Evolutionary conservation across 345 rosid species (phyloP).

Genomic region (Cardiospermum halicacabum): DNA sequence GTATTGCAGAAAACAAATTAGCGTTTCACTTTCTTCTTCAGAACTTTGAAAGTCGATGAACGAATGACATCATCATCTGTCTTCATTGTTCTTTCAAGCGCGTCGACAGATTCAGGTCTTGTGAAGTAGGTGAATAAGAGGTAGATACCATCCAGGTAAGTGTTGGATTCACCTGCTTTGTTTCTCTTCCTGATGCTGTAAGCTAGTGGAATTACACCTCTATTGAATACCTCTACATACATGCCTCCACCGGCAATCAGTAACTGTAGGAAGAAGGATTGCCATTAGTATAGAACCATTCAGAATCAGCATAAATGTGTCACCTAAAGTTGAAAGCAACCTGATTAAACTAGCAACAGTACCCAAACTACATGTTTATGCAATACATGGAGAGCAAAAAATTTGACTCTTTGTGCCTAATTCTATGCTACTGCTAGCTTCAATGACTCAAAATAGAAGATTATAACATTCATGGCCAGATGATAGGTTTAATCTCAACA

Average conservation of each 20-base stretch:
- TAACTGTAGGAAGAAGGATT: constrained; percentile 42
- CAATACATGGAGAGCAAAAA: neutral
- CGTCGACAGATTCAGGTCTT: constrained; percentile 63
- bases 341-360: neutral
- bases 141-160: constrained; percentile 83
- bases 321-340: neutral
- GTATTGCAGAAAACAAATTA: constrained; percentile 19
- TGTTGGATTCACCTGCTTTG: constrained; percentile 80
- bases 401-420: neutral
- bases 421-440: neutral
- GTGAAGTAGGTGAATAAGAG: constrained; percentile 92
- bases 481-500: neutral
- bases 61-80: constrained; percentile 75
- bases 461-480: neutral
- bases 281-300: constrained; percentile 4
- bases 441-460: neutral
- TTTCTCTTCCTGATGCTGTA: constrained; percentile 84
- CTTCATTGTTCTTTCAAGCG: constrained; percentile 45
- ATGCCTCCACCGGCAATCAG: constrained; percentile 98
- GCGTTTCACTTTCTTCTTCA: constrained; percentile 70
- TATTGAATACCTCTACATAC: constrained; percentile 92
- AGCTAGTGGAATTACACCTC: constrained; percentile 90
- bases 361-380: neutral
- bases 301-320: neutral
- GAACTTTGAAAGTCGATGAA: constrained; percentile 62